Conservation (phyloP, 139 green algal species). For the Chlorella sp. region DNA sequence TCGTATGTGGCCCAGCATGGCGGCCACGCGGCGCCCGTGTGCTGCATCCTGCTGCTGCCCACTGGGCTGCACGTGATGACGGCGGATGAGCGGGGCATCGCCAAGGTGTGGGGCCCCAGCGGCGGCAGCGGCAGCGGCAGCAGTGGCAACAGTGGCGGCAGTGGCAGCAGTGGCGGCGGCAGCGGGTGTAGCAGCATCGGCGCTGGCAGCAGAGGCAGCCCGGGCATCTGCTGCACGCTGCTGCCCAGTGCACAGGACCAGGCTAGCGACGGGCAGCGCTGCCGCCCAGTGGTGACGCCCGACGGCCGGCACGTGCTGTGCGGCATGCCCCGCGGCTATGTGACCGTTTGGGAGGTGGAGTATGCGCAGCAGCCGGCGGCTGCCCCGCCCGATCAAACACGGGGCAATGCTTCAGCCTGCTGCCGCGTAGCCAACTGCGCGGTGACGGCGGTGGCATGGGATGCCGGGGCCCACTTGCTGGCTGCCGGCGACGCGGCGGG, state of each 20-base stretch:
- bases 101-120: slow-evolving; percentile 10
- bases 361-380: not conserved
- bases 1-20: not conserved
- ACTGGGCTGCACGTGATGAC: slow-evolving; percentile 5
- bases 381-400: no score
- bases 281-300: not conserved
- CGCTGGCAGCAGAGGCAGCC: not conserved
- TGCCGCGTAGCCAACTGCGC: no score
- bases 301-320: not conserved
- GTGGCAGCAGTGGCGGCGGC: no score
- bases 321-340: not conserved
- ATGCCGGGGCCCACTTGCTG: not conserved
- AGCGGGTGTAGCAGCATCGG: no score
- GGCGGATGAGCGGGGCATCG: not conserved
- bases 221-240: slow-evolving; percentile 1
- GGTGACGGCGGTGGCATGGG: slow-evolving; percentile 1
- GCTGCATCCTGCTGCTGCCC: not conserved
- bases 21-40: not conserved
- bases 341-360: not conserved
- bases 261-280: no score
- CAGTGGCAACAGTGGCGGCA: no score
- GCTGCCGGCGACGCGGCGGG: not conserved
- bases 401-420: not conserved
- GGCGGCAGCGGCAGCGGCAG: not conserved
- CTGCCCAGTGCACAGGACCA: not conserved